Evolutionary conservation across 495 filamentous ascomycete species (phyloP).

Genomic region (Oidiodendron maius): DNA sequence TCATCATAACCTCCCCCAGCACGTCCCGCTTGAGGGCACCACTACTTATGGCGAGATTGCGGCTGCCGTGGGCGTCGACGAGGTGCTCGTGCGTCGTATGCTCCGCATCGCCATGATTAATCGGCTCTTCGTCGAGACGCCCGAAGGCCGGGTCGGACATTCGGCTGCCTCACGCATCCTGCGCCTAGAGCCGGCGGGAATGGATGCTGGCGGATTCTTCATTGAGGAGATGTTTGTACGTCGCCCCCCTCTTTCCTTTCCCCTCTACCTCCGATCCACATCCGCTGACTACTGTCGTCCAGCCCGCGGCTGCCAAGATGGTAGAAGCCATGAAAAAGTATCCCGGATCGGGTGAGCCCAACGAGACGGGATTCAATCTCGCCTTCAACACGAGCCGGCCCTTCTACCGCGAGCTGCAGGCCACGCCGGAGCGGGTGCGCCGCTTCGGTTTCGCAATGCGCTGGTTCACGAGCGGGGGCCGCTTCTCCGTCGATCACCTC

Average conservation of each 20-base stretch:
- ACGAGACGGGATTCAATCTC: neutral
- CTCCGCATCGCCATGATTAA: constrained; percentile 38
- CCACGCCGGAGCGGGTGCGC: constrained; percentile 12
- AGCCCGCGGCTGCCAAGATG: neutral
- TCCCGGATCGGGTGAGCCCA: neutral
- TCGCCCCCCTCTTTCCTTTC: too few relatives aligned
- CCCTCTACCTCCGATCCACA: too few relatives aligned
- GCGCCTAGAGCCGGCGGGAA: too few relatives aligned
- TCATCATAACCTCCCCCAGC: too few relatives aligned
- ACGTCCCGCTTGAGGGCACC: constrained; percentile 30
- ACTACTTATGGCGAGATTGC: constrained; percentile 38
- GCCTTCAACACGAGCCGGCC: neutral
- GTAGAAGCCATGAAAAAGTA: constrained; percentile 5
- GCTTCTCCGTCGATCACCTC: constrained; percentile 14
- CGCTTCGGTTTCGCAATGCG: constrained; percentile 25
- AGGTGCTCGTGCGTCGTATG: constrained; percentile 38
- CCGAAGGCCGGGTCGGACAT: constrained; percentile 14
- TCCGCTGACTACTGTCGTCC: neutral
- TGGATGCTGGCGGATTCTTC: too few relatives aligned
- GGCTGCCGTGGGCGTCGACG: constrained; percentile 28
- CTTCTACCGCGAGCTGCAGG: constrained; percentile 12
- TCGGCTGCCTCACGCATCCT: too few relatives aligned
- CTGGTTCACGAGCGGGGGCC: constrained; percentile 18
- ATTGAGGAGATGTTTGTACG: too few relatives aligned
- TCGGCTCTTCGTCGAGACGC: neutral